Evolutionary conservation across 2,329 filamentous ascomycete species (phyloP).

Genomic region (Penicillium sp.): DNA sequence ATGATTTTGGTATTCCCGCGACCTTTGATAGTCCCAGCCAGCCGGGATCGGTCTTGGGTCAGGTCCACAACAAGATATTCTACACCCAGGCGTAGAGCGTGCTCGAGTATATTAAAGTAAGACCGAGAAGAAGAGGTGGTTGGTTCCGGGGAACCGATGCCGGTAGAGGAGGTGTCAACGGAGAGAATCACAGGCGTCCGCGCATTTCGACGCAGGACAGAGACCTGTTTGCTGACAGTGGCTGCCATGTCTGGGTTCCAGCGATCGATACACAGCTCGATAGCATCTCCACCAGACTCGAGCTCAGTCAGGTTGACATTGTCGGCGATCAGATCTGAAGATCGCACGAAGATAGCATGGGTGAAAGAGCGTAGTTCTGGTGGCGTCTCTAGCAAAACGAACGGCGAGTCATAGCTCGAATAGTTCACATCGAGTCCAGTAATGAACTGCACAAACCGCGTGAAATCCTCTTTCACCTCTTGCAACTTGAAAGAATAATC

Average conservation of each 20-base stretch:
- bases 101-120: constrained; percentile 41
- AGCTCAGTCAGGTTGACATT: constrained; percentile 51
- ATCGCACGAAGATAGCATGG: constrained; percentile 42
- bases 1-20: constrained; percentile 45
- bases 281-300: constrained; percentile 60
- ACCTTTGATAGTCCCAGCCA: constrained; percentile 31
- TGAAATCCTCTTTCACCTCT: constrained; percentile 61
- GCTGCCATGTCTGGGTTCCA: constrained; percentile 54
- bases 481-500: constrained; percentile 52
- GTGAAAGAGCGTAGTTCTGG: constrained; percentile 56
- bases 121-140: constrained; percentile 11
- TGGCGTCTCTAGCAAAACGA: constrained; percentile 59
- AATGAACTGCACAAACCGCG: constrained; percentile 58
- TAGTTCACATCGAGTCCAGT: constrained; percentile 55
- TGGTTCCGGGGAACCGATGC: constrained; percentile 12
- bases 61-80: constrained; percentile 44
- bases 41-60: constrained; percentile 29
- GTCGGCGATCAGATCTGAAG: constrained; percentile 36
- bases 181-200: constrained; percentile 59
- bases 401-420: constrained; percentile 59
- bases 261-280: constrained; percentile 61
- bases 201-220: constrained; percentile 57
- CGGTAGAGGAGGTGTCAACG: constrained; percentile 44
- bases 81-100: constrained; percentile 42
- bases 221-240: constrained; percentile 56